Evolutionary conservation across 164 flowering plant genomes (phyloP).

Genomic region (Vitis amurensis): DNA sequence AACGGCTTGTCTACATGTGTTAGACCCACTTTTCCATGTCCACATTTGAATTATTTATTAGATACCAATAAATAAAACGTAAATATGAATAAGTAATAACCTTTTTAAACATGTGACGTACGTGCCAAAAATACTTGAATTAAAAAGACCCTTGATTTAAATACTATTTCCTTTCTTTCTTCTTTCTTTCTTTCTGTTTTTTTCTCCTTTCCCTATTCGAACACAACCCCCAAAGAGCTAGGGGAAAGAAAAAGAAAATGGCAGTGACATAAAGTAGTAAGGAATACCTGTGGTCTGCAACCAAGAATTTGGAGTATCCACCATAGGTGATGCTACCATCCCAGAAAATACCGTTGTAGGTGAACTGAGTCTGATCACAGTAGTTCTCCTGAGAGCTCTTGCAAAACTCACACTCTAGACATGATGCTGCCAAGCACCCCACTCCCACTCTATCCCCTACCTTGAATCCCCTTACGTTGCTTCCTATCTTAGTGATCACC

Average conservation of each 20-base stretch:
- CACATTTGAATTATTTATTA: no score
- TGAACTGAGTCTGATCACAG: constrained; percentile 49
- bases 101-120: no score
- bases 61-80: no score
- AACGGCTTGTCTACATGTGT: no score
- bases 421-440: constrained; percentile 62
- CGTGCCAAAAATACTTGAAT: no score
- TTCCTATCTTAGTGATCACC: constrained; percentile 50
- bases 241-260: background rate
- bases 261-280: background rate
- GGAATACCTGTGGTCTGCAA: constrained; percentile 60
- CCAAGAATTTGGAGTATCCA: constrained; percentile 69
- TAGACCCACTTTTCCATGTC: no score
- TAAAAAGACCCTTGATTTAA: no score
- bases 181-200: no score
- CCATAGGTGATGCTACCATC: constrained; percentile 87
- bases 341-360: constrained; percentile 71
- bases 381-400: constrained; percentile 49
- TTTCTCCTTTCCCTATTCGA: no score
- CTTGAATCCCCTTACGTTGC: constrained; percentile 52
- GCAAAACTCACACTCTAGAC: constrained; percentile 64
- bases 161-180: no score
- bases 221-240: no score
- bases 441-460: constrained; percentile 65
- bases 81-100: no score